A percentile compares a stretch with the other conserved stretches of the same genome.
These are phyloP conservation scores for Nasturtium officinale DNA, from an alignment of 345 rosid genomes.

Conservation along the genomic window DNA sequence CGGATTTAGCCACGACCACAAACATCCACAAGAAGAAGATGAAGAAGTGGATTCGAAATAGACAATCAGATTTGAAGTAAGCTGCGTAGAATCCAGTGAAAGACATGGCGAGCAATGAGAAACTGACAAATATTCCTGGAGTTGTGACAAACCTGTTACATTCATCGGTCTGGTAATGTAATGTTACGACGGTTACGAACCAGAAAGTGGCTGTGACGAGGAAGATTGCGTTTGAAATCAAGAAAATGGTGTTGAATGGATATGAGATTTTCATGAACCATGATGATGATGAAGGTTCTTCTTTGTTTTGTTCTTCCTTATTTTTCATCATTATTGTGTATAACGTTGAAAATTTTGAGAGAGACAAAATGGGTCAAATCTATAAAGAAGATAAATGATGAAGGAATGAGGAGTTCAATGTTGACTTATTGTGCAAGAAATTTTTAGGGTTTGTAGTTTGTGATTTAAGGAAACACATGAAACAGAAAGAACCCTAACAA, in stretches of 20 bases:
- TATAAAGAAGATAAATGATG: not conserved
- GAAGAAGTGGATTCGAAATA: conserved; percentile 40
- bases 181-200: conserved; percentile 22
- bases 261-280: conserved; percentile 18
- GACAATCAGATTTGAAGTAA: conserved; percentile 42
- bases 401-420: not conserved
- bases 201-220: conserved; percentile 28
- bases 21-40: conserved; percentile 45
- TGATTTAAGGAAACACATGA: conserved; percentile 22
- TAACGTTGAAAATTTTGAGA: not conserved
- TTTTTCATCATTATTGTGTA: conserved; percentile 22
- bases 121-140: conserved; percentile 37
- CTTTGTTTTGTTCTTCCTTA: conserved; percentile 25
- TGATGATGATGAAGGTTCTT: not conserved
- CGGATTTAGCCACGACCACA: conserved; percentile 33
- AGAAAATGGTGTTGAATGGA: conserved; percentile 39
- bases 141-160: conserved; percentile 36
- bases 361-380: not conserved
- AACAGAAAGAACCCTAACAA: conserved; percentile 18
- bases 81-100: conserved; percentile 37
- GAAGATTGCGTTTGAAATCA: conserved; percentile 34
- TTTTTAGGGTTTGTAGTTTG: conserved; percentile 32
- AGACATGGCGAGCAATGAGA: conserved; percentile 30
- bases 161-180: conserved; percentile 36
- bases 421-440: conserved; percentile 19